A percentile compares a stretch with the other conserved stretches of the same genome.
phyloP scores from a whole-genome alignment of 2,329 filamentous ascomycete species.

The Emergomyces orientalis region DNA sequence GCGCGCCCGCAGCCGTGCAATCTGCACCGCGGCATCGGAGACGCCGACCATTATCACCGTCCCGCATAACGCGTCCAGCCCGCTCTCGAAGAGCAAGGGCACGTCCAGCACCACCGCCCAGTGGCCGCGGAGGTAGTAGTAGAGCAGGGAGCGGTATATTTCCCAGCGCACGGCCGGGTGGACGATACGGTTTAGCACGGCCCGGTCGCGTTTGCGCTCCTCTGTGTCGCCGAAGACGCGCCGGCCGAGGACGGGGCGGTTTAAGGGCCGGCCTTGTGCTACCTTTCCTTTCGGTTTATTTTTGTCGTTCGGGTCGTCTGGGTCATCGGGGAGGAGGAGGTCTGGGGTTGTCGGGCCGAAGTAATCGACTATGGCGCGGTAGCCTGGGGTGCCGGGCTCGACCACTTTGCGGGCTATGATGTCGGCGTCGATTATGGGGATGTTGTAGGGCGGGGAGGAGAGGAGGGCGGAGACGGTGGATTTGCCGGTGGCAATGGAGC shows the following conservation, averaged over 20 bases:
- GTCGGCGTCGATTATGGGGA: conserved; percentile 92
- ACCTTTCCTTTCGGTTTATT: conserved; percentile 24
- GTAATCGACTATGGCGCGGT: conserved; percentile 69
- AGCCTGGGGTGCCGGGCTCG: conserved; percentile 78
- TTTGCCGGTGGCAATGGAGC: conserved; percentile 96
- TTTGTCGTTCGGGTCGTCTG: neutral
- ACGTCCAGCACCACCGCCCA: conserved; percentile 93
- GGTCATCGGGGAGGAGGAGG: conserved; percentile 55
- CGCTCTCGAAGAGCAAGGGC: conserved; percentile 81
- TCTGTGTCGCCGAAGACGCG: conserved; percentile 76
- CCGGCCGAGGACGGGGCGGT: conserved; percentile 73
- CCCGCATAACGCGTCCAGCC: conserved; percentile 76
- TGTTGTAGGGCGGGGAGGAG: conserved; percentile 65
- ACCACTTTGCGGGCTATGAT: conserved; percentile 86
- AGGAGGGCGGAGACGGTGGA: conserved; percentile 86
- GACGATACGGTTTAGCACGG: conserved; percentile 76
- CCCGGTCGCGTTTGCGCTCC: conserved; percentile 61
- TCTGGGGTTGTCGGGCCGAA: conserved; percentile 80
- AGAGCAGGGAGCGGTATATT: conserved; percentile 67
- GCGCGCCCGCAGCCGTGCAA: conserved; percentile 62
- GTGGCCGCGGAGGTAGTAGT: conserved; percentile 61
- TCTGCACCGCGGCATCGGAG: conserved; percentile 68
- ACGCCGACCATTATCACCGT: conserved; percentile 82
- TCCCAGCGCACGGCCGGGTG: conserved; percentile 80
- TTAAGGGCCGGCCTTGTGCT: conserved; percentile 52